A percentile compares a stretch with the other conserved stretches of the same genome.
phyloP scores from a whole-genome alignment of 768 basidiomycete genomes.

The Leccinum broughii region DNA sequence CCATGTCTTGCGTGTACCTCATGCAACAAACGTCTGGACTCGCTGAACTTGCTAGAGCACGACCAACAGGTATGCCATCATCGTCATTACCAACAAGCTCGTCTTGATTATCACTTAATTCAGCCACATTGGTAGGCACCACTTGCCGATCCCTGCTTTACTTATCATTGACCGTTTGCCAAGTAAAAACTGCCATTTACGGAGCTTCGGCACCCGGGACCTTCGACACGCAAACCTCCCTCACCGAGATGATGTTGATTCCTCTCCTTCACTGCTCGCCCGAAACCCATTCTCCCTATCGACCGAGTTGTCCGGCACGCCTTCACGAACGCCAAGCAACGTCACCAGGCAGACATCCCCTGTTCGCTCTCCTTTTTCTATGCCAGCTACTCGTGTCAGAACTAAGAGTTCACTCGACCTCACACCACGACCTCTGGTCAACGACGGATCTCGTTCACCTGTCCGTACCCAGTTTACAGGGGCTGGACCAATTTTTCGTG shows the following conservation, averaged over 20 bases:
- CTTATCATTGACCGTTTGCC: background rate
- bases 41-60: slow-evolving; percentile 78
- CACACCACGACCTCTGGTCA: slow-evolving; percentile 11
- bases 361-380: slow-evolving; percentile 34
- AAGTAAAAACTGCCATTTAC: slow-evolving; percentile 82
- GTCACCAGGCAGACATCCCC: slow-evolving; percentile 29
- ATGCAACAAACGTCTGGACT: slow-evolving; percentile 80
- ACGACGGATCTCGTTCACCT: slow-evolving; percentile 27
- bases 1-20: slow-evolving; percentile 78
- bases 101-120: slow-evolving; percentile 2
- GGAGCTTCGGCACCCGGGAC: slow-evolving; percentile 75
- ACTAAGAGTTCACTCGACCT: slow-evolving; percentile 28
- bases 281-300: slow-evolving; percentile 21
- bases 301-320: slow-evolving; percentile 11
- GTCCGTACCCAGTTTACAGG: slow-evolving; percentile 30
- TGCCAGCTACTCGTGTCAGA: slow-evolving; percentile 29
- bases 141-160: background rate
- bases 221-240: slow-evolving; percentile 73
- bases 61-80: slow-evolving; percentile 63
- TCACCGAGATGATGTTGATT: slow-evolving; percentile 40
- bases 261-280: slow-evolving; percentile 35
- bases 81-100: background rate
- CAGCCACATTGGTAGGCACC: slow-evolving; percentile 46
- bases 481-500: slow-evolving; percentile 38
- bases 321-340: slow-evolving; percentile 18